These are phyloP conservation scores for Diaporthe batatas DNA, from an alignment of 2,329 filamentous ascomycete species.

Conservation along the genomic window DNA sequence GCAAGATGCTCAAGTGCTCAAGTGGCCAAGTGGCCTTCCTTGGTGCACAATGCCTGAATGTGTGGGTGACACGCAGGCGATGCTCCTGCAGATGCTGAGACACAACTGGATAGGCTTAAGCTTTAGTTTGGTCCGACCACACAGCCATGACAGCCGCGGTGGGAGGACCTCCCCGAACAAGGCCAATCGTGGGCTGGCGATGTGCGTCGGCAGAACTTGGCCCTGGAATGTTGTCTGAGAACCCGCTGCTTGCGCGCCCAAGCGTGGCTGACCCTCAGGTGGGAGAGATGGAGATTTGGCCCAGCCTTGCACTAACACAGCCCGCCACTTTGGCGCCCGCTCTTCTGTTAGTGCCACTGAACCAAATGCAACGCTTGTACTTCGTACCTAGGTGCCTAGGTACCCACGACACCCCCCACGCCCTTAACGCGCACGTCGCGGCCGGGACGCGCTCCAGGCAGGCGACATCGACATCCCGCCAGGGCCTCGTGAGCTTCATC, in stretches of 20 bases:
- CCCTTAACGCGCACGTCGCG: conserved; percentile 19
- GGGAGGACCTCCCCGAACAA: conserved; percentile 21
- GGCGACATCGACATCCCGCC: not conserved
- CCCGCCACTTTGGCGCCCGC: not conserved
- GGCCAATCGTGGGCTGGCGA: conserved; percentile 16
- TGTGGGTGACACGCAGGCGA: conserved; percentile 27
- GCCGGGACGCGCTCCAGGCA: conserved; percentile 4
- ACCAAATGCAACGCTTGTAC: not conserved
- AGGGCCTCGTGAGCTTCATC: not conserved
- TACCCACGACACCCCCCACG: no score
- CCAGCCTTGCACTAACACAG: not conserved
- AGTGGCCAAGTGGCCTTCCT: no score
- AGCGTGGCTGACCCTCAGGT: conserved; percentile 5
- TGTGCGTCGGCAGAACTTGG: conserved; percentile 28
- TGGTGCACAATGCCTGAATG: no score
- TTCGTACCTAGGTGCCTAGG: no score
- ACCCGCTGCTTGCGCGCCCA: conserved; percentile 14
- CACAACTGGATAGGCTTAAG: conserved; percentile 5
- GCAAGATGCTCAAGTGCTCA: no score
- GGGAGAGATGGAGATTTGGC: no score
- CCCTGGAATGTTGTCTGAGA: conserved; percentile 14
- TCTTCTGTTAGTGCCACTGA: conserved; percentile 1
- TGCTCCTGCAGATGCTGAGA: conserved; percentile 32
- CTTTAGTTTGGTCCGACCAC: conserved; percentile 3
- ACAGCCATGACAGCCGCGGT: not conserved